Evolutionary conservation across 495 filamentous ascomycete genomes (phyloP), one percentile per base, ranked within the genome.

Genomic region (Aspergillus hancockii): DNA sequence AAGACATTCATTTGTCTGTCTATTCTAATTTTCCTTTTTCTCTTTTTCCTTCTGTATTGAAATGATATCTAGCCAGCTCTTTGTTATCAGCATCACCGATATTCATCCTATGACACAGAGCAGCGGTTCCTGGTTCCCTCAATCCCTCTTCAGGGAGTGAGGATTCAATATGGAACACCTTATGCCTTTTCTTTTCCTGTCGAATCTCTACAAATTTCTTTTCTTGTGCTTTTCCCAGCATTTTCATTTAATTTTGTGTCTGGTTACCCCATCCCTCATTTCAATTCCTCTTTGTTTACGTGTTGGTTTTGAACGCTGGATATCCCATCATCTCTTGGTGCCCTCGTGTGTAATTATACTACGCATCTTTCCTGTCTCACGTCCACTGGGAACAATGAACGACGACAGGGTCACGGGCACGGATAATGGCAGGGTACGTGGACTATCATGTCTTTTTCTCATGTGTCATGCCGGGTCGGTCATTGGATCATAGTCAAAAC

Each of bases 11-110:
- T 56, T 64, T 70, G 58, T 69, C 64, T 70, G 58, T 69, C 64
- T 62, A 69, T 55, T 61, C 59, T 58, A 61, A 57, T 69, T 61
- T 61, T 63, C 55, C 52, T 56, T 56, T 56, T 47, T 63, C 49
- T 59, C 18, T 61, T 58, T 41, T 61, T 64, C 57, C 61, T 63
- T 65, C 63, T 67, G 59, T 69, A 60, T 67, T 68, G 73, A 75
- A 70, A 76, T 73, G 71, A 75, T 73, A 71, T 74, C 71, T 71
- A 75, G 72, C 75, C 71, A 68, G 71, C 69, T 75, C 67, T 71
- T 70, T 64, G 60, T 66, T 68, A 49, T 64, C 67, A 66, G 66
- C 65, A 67, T 69, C 57, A 66, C 62, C 58, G 67, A 67, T 67
- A 70, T 70, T 60, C 62, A 68, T 75, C 71, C 68, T 69, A 75